phyloP scores from a whole-genome alignment of 176 grass and related monocot species.

The Cymbopogon citratus region DNA sequence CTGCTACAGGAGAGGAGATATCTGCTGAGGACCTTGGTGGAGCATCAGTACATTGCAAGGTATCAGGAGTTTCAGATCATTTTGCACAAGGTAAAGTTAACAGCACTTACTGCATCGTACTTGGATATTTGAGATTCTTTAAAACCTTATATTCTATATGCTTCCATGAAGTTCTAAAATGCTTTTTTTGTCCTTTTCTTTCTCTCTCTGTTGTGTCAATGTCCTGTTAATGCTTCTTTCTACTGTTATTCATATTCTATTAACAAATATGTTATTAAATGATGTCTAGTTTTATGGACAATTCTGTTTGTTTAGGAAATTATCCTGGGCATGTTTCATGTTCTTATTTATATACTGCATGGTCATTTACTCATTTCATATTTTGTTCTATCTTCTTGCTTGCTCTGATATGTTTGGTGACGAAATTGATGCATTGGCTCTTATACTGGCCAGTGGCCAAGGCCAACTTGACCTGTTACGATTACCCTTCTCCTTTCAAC shows the following conservation, averaged over 20 bases:
- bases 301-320: neutral
- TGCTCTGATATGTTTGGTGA: neutral
- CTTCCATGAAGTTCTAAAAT: neutral
- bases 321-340: neutral
- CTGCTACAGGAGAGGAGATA: conserved; percentile 95
- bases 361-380: neutral
- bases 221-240: neutral
- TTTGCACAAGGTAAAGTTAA: conserved; percentile 74
- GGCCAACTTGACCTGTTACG: neutral
- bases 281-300: neutral
- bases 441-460: neutral
- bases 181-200: neutral
- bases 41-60: conserved; percentile 89
- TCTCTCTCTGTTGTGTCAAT: neutral
- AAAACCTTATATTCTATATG: neutral
- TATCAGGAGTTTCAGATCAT: conserved; percentile 95
- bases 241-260: neutral
- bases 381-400: neutral
- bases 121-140: conserved; percentile 3
- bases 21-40: conserved; percentile 99
- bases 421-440: neutral
- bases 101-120: neutral
- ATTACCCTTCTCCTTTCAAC: neutral
- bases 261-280: neutral
- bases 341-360: neutral